Evolutionary conservation across 805 yeast genomes (phyloP).

Genomic region (Myxozyma sirexii): DNA sequence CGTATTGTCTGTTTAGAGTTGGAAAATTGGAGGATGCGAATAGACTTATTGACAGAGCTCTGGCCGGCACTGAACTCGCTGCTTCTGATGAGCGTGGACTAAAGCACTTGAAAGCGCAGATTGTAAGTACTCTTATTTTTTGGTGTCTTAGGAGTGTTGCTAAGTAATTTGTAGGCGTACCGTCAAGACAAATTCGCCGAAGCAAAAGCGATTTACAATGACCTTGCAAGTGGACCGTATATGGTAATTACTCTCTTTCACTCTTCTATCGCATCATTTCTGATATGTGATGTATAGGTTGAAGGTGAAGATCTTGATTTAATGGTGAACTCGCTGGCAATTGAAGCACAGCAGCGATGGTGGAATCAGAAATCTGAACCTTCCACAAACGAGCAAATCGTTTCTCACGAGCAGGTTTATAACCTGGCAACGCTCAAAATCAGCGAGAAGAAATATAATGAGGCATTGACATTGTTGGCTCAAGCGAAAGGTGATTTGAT

Average conservation of each 20-base stretch:
- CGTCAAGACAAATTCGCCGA: slow-evolving; percentile 49
- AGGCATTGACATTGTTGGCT: slow-evolving; percentile 51
- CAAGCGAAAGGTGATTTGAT: slow-evolving; percentile 52
- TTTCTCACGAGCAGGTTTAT: slow-evolving; percentile 60
- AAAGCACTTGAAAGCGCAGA: slow-evolving; percentile 57
- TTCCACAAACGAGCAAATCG: background rate
- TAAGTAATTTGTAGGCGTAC: slow-evolving; percentile 43
- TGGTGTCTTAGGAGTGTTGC: background rate
- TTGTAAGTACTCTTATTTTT: slow-evolving; percentile 31
- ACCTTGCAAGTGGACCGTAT: slow-evolving; percentile 41
- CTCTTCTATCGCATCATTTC: background rate
- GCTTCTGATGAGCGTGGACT: slow-evolving; percentile 43
- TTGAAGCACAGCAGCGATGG: slow-evolving; percentile 53
- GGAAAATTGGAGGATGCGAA: slow-evolving; percentile 48
- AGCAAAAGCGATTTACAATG: slow-evolving; percentile 52
- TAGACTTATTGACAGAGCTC: slow-evolving; percentile 34
- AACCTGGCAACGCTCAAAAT: slow-evolving; percentile 59
- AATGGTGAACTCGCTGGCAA: slow-evolving; percentile 62
- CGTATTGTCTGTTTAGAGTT: slow-evolving; percentile 62
- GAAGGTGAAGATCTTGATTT: slow-evolving; percentile 56
- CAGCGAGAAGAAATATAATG: slow-evolving; percentile 45
- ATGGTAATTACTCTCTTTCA: background rate
- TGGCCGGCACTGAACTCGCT: background rate
- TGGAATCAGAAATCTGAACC: slow-evolving; percentile 3
- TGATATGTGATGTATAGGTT: slow-evolving; percentile 25